These are phyloP conservation scores for Cladosporium austrohemisphaericum DNA, from an alignment of 2,329 filamentous ascomycete genomes.

Conservation along the genomic window DNA sequence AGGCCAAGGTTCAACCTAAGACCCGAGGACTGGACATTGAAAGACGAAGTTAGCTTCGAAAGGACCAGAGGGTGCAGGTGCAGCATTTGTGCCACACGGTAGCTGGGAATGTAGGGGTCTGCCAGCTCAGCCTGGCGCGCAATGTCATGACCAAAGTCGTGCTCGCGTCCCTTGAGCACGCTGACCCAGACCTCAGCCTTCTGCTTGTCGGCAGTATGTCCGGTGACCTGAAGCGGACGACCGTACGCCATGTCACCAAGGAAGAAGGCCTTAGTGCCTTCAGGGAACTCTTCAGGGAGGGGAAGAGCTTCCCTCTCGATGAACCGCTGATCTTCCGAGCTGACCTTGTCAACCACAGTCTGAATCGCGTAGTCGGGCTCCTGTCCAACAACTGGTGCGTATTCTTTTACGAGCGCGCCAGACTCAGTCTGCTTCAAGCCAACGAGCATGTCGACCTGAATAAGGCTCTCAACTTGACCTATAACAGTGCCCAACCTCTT, in stretches of 20 bases:
- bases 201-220: slow-evolving; percentile 63
- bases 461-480: slow-evolving; percentile 79
- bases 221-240: slow-evolving; percentile 76
- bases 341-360: slow-evolving; percentile 80
- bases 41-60: slow-evolving; percentile 94
- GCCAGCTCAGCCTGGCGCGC: slow-evolving; percentile 65
- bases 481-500: slow-evolving; percentile 86
- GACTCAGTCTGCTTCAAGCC: slow-evolving; percentile 87
- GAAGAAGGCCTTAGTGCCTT: slow-evolving; percentile 82
- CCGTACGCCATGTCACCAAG: slow-evolving; percentile 91
- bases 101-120: slow-evolving; percentile 80
- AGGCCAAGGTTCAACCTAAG: slow-evolving; percentile 84
- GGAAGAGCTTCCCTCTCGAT: slow-evolving; percentile 83
- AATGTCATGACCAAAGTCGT: slow-evolving; percentile 74
- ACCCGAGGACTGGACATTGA: slow-evolving; percentile 77
- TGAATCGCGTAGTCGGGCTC: slow-evolving; percentile 91
- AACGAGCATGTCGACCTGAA: slow-evolving; percentile 91
- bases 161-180: slow-evolving; percentile 66
- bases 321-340: slow-evolving; percentile 89
- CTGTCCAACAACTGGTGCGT: slow-evolving; percentile 76
- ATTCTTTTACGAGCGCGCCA: slow-evolving; percentile 89
- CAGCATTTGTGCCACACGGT: slow-evolving; percentile 78
- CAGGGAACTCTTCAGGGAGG: slow-evolving; percentile 86
- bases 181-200: slow-evolving; percentile 79
- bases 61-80: slow-evolving; percentile 80